A percentile compares a stretch with the other conserved stretches of the same genome.
phyloP scores from a whole-genome alignment of 441 rosid species.

The Brassica hybrid region DNA sequence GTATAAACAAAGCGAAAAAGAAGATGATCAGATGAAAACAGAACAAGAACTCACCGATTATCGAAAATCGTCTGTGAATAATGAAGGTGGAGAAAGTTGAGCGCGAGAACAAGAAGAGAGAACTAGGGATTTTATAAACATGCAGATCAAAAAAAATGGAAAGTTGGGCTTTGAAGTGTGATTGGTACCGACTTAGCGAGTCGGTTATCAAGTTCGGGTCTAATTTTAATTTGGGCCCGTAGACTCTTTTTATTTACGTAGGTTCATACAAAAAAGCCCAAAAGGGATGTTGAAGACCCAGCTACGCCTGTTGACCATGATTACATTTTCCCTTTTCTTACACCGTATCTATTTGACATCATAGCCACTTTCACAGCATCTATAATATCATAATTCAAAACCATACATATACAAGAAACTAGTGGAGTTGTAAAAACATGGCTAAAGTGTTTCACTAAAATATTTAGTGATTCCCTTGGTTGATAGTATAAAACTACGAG shows the following conservation, averaged over 20 bases:
- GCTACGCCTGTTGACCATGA: no score
- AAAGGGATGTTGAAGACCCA: no score
- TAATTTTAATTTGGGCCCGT: no score
- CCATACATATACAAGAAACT: neutral
- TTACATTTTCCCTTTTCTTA: no score
- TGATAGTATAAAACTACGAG: neutral
- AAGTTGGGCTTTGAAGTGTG: no score
- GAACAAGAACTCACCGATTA: constrained; percentile 17
- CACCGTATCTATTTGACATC: neutral
- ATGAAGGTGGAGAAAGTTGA: neutral
- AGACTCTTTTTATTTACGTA: no score
- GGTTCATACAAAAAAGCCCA: no score
- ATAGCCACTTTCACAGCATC: neutral
- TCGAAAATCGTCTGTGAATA: constrained; percentile 7
- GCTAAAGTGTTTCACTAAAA: neutral
- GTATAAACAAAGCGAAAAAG: neutral
- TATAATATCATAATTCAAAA: neutral
- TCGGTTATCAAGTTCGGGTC: no score
- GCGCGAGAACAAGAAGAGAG: neutral
- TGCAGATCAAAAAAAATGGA: no score
- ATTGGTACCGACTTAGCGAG: no score
- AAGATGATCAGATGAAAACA: neutral
- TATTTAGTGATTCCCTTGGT: neutral
- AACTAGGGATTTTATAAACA: no score
- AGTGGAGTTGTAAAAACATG: neutral